These are phyloP conservation scores for Astrothelium subdiscretum DNA, from an alignment of 495 filamentous ascomycete genomes.

Conservation along the genomic window DNA sequence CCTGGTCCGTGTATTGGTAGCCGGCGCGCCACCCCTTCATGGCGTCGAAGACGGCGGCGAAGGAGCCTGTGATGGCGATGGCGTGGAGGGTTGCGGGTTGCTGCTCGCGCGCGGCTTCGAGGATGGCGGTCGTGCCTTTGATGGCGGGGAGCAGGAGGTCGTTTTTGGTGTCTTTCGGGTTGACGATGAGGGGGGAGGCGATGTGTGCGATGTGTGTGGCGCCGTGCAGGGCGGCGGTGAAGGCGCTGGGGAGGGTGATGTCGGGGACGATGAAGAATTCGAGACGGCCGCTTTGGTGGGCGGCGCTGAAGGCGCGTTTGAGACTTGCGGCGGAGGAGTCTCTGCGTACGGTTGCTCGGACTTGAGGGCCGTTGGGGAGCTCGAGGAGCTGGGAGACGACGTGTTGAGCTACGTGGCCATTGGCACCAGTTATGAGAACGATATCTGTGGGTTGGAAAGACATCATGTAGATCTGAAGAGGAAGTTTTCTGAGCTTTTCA, in stretches of 20 bases:
- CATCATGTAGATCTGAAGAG: background rate
- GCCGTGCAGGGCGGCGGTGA: slow-evolving; percentile 35
- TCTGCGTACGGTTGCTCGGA: background rate
- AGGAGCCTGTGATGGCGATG: slow-evolving; percentile 3
- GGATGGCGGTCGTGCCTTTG: slow-evolving; percentile 33
- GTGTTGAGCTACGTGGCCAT: background rate
- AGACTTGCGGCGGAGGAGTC: background rate
- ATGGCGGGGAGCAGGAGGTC: slow-evolving; percentile 35
- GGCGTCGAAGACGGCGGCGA: slow-evolving; percentile 5
- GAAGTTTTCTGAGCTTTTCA: too few species aligned
- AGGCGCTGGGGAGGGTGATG: slow-evolving; percentile 33
- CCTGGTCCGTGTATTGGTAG: slow-evolving; percentile 9
- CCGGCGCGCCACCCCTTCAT: background rate
- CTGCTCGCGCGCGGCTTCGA: slow-evolving; percentile 29
- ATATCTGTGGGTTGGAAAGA: background rate
- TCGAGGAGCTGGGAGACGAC: background rate
- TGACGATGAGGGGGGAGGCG: slow-evolving; percentile 35
- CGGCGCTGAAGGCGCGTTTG: background rate
- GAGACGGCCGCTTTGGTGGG: slow-evolving; percentile 11
- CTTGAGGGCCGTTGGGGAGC: background rate
- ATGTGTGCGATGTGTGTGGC: slow-evolving; percentile 33
- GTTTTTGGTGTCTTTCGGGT: slow-evolving; percentile 14
- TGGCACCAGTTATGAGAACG: background rate
- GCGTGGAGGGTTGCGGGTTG: background rate
- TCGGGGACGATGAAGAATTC: slow-evolving; percentile 36